Base-by-base conservation (phyloP, 2,329 filamentous ascomycete genomes). In the Aspergillus latus region DNA sequence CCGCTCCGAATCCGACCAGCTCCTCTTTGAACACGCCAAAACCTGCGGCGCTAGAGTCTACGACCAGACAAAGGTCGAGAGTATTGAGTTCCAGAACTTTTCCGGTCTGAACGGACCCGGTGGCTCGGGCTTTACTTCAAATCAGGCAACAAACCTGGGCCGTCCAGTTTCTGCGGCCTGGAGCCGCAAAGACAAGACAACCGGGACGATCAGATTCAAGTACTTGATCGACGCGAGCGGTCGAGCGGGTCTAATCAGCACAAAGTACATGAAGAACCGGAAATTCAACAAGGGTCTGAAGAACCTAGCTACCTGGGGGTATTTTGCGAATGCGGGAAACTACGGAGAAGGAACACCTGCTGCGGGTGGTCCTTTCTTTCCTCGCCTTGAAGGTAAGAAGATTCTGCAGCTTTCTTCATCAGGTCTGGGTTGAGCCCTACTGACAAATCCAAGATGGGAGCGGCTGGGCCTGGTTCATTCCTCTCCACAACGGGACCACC, bases 381-480 rank as follows among this genome's bases (percentile, higher is more conserved):
- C 58, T 34, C 26, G 46, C 11, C 32, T 62, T 11, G 28, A 52
- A 30, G 60, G 59, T 61, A 50, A 5, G 30, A 8, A 13, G 28
- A 16, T 15, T 3, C 15, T 40, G 6, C 37, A 21, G 13, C 9
- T 37, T n/a, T n/a, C 11, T 5, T 37, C 13, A 13, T 42, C 7
- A 10, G 10, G 30, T 8, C 7, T 34, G 30, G 3, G 15, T 42
- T 21, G 16, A 42, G 15, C 7, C 21, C 21, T 3, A 21, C 21
- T 42, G 16, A 42, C 39, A 21, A 2, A 3, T 8, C 2, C 29
- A 40, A 68, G 78, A 82, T 62, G 72, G 53, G 1, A 81, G 76
- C 54, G 80, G 80, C n/a, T 82, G 79, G 80, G 65, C 57, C 13
- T 83, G 79, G 79, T 69, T 70, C 50, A 82, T 83, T 50, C 80